Conservation (phyloP, 441 rosid genomes). For the Adansonia gregorii region DNA sequence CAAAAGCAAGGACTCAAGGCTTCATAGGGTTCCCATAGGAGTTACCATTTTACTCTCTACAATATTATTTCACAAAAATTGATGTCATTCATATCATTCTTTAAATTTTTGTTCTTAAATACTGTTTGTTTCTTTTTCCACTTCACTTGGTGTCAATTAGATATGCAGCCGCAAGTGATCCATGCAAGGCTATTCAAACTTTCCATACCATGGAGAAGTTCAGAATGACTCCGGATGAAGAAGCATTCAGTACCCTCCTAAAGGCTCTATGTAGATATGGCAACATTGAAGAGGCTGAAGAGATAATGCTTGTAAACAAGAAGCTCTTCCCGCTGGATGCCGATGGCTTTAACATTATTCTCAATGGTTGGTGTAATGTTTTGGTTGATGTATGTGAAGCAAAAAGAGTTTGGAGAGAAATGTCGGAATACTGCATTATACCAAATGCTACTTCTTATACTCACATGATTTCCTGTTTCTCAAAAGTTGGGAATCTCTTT, state of each 20-base stretch:
- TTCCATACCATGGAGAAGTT: constrained; percentile 79
- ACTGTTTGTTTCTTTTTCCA: background rate
- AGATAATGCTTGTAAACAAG: constrained; percentile 77
- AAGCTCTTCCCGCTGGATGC: constrained; percentile 70
- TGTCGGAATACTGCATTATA: constrained; percentile 64
- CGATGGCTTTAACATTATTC: constrained; percentile 70
- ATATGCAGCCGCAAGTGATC: constrained; percentile 80
- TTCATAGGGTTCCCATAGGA: background rate
- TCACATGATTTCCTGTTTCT: constrained; percentile 79
- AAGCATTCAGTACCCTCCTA: constrained; percentile 60
- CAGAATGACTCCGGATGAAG: constrained; percentile 69
- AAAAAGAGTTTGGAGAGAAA: constrained; percentile 85
- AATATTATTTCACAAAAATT: background rate
- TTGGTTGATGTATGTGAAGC: constrained; percentile 69
- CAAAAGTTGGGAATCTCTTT: constrained; percentile 78
- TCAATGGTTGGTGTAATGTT: constrained; percentile 79
- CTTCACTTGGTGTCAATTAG: constrained; percentile 39
- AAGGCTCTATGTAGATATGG: constrained; percentile 70
- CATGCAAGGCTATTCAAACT: constrained; percentile 68
- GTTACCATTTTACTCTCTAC: background rate
- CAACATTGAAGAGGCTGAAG: constrained; percentile 85
- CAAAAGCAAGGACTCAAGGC: background rate
- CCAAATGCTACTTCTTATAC: constrained; percentile 67
- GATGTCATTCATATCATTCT: background rate
- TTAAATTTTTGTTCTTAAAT: constrained; percentile 7